Conservation (phyloP, 1,284 basidiomycete genomes). For the Rhodotorula sp. region DNA sequence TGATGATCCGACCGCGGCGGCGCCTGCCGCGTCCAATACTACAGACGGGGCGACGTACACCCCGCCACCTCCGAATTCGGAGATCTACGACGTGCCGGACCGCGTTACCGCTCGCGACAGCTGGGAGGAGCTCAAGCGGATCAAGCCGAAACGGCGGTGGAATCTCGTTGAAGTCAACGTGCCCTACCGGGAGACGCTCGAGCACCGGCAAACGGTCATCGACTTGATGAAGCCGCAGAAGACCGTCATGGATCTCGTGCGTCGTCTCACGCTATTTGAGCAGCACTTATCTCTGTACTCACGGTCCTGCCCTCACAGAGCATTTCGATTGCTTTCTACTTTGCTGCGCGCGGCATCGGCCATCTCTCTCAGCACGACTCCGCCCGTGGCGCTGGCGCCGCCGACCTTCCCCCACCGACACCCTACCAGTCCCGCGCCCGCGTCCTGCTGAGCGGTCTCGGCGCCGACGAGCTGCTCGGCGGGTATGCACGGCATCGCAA, state of each 20-base stretch:
- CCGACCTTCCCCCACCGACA: conserved; percentile 32
- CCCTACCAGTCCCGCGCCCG: conserved; percentile 72
- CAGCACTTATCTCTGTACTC: not conserved
- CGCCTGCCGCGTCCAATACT: not conserved
- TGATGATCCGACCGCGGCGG: conserved; percentile 1
- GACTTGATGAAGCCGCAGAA: conserved; percentile 64
- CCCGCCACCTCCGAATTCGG: too few relatives aligned
- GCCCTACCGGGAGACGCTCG: conserved; percentile 65
- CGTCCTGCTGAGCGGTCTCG: conserved; percentile 86
- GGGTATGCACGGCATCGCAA: conserved; percentile 89
- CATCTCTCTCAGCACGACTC: conserved; percentile 49
- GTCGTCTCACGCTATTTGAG: conserved; percentile 39
- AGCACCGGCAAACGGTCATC: conserved; percentile 56
- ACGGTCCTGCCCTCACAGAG: conserved; percentile 59
- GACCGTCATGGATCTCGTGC: conserved; percentile 83
- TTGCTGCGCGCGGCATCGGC: conserved; percentile 80
- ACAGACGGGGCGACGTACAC: not conserved
- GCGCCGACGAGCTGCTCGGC: conserved; percentile 91
- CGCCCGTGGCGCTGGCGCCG: not conserved
- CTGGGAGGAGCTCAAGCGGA: conserved; percentile 67
- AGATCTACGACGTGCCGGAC: conserved; percentile 72
- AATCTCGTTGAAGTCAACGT: conserved; percentile 90
- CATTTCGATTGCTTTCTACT: conserved; percentile 86
- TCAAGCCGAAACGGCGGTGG: conserved; percentile 78
- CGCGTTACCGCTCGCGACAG: conserved; percentile 76